A percentile compares a stretch with the other conserved stretches of the same genome.
Evolutionary conservation across 2,329 filamentous ascomycete species (phyloP).

Genomic region (Aspergillus sp.): DNA sequence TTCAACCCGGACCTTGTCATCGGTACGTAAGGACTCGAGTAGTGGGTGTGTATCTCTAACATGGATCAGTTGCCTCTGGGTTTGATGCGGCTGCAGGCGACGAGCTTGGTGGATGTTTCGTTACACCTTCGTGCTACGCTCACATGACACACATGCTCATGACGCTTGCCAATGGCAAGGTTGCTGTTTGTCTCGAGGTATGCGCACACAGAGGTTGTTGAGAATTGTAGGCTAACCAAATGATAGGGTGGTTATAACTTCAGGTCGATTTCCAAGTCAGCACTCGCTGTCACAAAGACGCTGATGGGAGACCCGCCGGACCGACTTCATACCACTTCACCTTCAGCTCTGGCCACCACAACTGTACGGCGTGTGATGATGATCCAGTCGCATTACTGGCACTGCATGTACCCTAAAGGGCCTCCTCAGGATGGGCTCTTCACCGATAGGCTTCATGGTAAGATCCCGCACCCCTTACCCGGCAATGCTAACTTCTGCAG

Average conservation of each 20-base stretch:
- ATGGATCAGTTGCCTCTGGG: constrained; percentile 72
- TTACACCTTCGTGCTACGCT: constrained; percentile 86
- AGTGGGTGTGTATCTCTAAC: constrained; percentile 13
- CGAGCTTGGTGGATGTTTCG: constrained; percentile 87
- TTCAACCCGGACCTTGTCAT: constrained; percentile 95
- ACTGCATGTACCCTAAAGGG: constrained; percentile 74
- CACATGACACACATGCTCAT: constrained; percentile 99
- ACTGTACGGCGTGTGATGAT: constrained; percentile 60
- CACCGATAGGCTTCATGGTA: constrained; percentile 64
- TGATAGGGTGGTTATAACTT: constrained; percentile 84
- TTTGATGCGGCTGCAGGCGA: constrained; percentile 96
- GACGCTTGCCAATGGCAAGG: constrained; percentile 84
- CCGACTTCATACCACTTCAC: constrained; percentile 50
- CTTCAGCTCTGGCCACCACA: constrained; percentile 56
- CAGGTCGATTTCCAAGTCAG: constrained; percentile 86
- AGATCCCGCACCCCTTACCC: constrained; percentile 2
- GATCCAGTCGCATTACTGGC: constrained; percentile 73
- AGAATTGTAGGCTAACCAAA: neutral
- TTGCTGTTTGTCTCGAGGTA: constrained; percentile 85
- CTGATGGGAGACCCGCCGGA: constrained; percentile 93
- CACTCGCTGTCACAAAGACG: constrained; percentile 85
- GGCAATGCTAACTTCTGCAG: constrained; percentile 37
- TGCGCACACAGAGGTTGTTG: neutral
- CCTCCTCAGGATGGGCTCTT: constrained; percentile 30
- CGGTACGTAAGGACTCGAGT: constrained; percentile 38